phyloP scores from a whole-genome alignment of 306 rosid species.

The Medicago ruthenica region DNA sequence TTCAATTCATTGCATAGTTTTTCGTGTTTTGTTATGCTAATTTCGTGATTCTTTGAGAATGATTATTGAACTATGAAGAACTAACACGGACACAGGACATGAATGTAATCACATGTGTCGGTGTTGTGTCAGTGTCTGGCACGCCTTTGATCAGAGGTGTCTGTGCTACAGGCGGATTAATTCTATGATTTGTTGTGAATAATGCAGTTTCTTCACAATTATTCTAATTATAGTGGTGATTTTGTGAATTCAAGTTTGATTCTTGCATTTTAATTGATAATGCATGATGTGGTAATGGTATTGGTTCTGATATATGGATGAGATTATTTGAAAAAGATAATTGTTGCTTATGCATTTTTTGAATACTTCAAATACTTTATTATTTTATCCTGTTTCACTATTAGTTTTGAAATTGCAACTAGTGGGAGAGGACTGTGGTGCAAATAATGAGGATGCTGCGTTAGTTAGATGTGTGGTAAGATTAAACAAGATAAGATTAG shows the following conservation, averaged over 20 bases:
- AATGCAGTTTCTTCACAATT: background rate
- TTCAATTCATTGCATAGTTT: constrained; percentile 19
- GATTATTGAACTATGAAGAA: background rate
- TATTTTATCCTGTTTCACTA: background rate
- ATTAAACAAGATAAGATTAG: too few species aligned
- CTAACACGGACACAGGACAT: too few species aligned
- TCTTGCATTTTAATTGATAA: constrained; percentile 17
- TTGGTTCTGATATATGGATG: background rate
- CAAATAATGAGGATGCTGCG: background rate
- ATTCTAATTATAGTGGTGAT: background rate
- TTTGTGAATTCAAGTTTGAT: background rate
- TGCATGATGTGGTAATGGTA: background rate
- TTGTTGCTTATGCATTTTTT: background rate
- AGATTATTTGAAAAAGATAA: constrained; percentile 4
- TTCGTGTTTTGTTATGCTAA: background rate
- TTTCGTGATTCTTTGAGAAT: constrained; percentile 2
- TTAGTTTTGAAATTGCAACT: constrained; percentile 12
- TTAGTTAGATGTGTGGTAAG: too few species aligned
- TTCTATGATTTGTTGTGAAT: background rate
- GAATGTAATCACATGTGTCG: too few species aligned
- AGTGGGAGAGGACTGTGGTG: background rate
- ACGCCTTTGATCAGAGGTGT: too few species aligned
- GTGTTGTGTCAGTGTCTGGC: too few species aligned
- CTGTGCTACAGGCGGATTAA: too few species aligned
- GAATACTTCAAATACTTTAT: background rate